Conservation (phyloP, 495 filamentous ascomycete genomes). For the Penicillium argentinense region DNA sequence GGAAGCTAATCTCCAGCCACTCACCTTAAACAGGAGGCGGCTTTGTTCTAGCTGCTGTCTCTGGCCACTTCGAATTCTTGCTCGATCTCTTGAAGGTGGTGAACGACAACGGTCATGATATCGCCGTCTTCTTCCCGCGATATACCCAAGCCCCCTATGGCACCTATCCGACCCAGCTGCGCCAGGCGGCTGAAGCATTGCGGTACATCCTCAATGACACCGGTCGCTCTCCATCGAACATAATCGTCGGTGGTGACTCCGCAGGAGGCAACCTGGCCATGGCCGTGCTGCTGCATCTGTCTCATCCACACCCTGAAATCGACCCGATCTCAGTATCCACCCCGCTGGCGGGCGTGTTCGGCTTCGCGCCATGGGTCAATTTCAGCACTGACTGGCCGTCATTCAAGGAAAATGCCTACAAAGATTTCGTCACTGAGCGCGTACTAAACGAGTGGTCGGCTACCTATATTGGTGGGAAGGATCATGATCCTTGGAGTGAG, state of each 20-base stretch:
- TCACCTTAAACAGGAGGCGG: constrained; percentile 50
- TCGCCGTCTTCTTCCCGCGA: constrained; percentile 52
- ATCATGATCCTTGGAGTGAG: constrained; percentile 57
- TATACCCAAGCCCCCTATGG: constrained; percentile 57
- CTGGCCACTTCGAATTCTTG: constrained; percentile 50
- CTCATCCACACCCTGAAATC: constrained; percentile 58
- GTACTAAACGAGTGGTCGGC: constrained; percentile 40
- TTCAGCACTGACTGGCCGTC: constrained; percentile 44
- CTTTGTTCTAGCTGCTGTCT: constrained; percentile 45
- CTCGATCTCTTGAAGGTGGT: constrained; percentile 42
- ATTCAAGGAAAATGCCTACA: constrained; percentile 43
- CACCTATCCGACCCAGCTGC: constrained; percentile 58
- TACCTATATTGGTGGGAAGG: constrained; percentile 43
- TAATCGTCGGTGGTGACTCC: constrained; percentile 61
- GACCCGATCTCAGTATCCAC: constrained; percentile 28
- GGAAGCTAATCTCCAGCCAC: not conserved
- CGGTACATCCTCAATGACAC: constrained; percentile 48
- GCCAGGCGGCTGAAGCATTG: constrained; percentile 54
- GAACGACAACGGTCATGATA: constrained; percentile 40
- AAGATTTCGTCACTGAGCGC: constrained; percentile 44
- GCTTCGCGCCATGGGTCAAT: constrained; percentile 56
- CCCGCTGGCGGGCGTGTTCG: constrained; percentile 49
- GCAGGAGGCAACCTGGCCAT: constrained; percentile 62
- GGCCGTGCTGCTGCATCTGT: constrained; percentile 55
- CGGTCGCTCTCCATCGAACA: constrained; percentile 37